Base-by-base conservation (phyloP, 106 monocot genomes). In the Phalaenopsis equestris region DNA sequence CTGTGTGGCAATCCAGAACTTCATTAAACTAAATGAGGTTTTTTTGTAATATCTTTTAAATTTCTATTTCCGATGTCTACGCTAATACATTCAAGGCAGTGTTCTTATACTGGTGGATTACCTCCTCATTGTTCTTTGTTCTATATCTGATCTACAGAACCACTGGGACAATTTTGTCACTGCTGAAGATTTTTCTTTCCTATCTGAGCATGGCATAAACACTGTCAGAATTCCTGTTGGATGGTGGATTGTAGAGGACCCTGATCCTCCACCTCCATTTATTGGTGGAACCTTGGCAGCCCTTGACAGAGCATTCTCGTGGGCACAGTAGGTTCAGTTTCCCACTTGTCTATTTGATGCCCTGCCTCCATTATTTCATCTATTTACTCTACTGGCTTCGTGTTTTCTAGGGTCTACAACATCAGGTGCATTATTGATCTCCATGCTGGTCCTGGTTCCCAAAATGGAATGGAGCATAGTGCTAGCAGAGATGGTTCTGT, bases 391-490 rank as follows among this genome's bases (percentile, higher is more conserved):
- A 8, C 56, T 58, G 37, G 15, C 38, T 18, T 79, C 42, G 79
- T 41, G 70, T 70, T 78, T 42, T 80, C 57, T 78, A 92, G 92
- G 88, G 39, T 75, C 14, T 84, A 89, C 83, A 73, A 80, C 55
- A 56, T 95, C 55, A 90, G 84, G 79, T 95, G 95, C 84, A 94
- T 94, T 67, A 90, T 92, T 88, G 94, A 94, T 86, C 92, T 94
- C 38, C 94, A 94, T 88, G 91, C 94, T 48, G 94, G 90, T 56
- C 94, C 92, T 85, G 92, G 90, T 16, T 94, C 94, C 16, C 94
- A 94, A 79, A 94, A 94, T 81, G 94, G 94, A 49, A 87, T 86
- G 88, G 92, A 94, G 78, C 94, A 94, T 84, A 94, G 90, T 87
- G 91, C 90, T 41, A 94, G 94, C 45, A 88, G 90, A 84, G 91